phyloP scores from a whole-genome alignment of 371 early-diverging fungal genomes.

The Polyrhizophydium stewartii region DNA sequence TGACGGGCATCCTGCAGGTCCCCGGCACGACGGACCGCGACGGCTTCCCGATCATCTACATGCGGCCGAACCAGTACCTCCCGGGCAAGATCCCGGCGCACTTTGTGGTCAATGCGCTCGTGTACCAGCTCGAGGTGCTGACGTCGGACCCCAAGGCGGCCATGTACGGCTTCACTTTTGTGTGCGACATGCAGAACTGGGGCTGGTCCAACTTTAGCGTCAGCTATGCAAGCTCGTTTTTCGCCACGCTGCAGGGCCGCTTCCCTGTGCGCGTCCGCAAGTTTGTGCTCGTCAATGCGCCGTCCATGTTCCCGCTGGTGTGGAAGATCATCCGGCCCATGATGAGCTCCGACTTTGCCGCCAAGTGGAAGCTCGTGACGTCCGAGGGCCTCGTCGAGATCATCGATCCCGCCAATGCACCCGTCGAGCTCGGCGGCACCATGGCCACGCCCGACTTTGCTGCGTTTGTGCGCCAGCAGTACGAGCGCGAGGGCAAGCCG shows the following conservation, averaged over 20 bases:
- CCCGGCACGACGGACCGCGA: neutral
- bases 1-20: conserved; percentile 6
- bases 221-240: conserved; percentile 4
- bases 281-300: conserved; percentile 9
- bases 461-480: neutral
- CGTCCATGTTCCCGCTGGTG: conserved; percentile 4
- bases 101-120: conserved; percentile 1
- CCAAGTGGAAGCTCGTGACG: neutral
- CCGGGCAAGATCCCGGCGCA: conserved; percentile 6
- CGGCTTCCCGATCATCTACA: conserved; percentile 8
- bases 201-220: conserved; percentile 9
- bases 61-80: conserved; percentile 3
- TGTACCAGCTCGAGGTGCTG: conserved; percentile 4
- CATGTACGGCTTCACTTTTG: conserved; percentile 10
- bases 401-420: neutral
- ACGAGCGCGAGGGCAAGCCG: neutral
- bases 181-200: conserved; percentile 9
- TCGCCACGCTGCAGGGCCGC: conserved; percentile 3
- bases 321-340: conserved; percentile 10
- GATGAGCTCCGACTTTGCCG: conserved; percentile 3
- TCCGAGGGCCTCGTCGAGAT: neutral
- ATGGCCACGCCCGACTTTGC: neutral
- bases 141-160: neutral
- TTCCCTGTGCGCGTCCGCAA: conserved; percentile 8
- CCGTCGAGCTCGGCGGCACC: neutral